phyloP scores from a whole-genome alignment of 2,329 filamentous ascomycete species.

The Coleophoma crateriformis region DNA sequence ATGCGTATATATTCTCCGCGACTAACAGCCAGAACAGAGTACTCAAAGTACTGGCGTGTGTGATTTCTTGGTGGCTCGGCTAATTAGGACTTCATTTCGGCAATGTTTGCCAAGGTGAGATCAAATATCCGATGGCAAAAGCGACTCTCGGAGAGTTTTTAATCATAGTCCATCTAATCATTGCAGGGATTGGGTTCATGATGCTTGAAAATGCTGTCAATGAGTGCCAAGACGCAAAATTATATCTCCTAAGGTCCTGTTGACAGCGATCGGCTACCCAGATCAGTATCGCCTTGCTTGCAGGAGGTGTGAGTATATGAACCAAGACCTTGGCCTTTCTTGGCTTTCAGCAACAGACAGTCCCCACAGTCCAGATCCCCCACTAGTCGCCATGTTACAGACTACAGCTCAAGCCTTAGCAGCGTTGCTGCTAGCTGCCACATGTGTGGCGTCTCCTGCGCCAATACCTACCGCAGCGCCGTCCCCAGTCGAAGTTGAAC shows the following conservation, averaged over 20 bases:
- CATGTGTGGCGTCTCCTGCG: neutral
- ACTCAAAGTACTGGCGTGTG: neutral
- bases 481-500: conserved; percentile 1
- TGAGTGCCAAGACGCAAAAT: neutral
- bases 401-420: neutral
- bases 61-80: neutral
- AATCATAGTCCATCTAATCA: neutral
- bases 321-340: neutral
- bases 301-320: neutral
- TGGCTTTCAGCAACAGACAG: neutral
- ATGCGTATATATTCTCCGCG: neutral
- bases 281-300: neutral
- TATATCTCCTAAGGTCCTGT: neutral
- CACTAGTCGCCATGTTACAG: neutral
- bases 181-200: neutral
- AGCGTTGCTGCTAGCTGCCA: neutral
- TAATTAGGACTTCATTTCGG: neutral
- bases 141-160: neutral
- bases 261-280: neutral
- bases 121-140: neutral
- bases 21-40: neutral
- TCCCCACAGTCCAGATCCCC: neutral
- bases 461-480: conserved; percentile 6
- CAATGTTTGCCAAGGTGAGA: neutral
- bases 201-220: neutral